Conservation (phyloP, 106 monocot genomes). For the Acorus gramineus region DNA sequence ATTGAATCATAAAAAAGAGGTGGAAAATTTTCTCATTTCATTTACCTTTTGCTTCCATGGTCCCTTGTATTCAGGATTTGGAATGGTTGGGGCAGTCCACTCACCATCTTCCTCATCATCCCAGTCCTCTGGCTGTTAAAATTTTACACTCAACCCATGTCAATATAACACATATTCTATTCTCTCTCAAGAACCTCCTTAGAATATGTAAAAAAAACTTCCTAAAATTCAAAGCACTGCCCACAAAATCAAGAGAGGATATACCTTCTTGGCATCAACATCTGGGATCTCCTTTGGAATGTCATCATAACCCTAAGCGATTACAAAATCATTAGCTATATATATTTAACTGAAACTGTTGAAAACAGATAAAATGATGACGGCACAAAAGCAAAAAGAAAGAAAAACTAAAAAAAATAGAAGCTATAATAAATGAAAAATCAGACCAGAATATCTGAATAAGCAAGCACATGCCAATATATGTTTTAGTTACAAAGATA, state of each 20-base stretch:
- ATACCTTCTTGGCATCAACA: slow-evolving; percentile 62
- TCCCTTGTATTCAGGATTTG: slow-evolving; percentile 73
- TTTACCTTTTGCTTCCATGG: slow-evolving; percentile 55
- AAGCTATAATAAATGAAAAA: background rate
- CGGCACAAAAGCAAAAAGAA: too few species aligned
- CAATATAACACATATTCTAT: too few species aligned
- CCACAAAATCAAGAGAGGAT: too few species aligned
- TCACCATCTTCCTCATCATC: slow-evolving; percentile 79
- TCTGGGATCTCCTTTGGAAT: slow-evolving; percentile 57
- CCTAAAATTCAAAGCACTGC: too few species aligned
- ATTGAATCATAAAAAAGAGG: background rate
- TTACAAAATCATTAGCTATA: background rate
- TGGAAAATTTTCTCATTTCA: background rate
- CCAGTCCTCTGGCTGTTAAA: slow-evolving; percentile 58
- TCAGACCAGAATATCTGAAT: background rate
- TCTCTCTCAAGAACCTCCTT: too few species aligned
- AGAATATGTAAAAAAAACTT: too few species aligned
- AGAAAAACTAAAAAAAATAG: too few species aligned
- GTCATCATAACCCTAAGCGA: slow-evolving; percentile 50
- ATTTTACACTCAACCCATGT: background rate
- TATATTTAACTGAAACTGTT: background rate
- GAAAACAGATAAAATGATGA: too few species aligned
- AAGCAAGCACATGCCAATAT: too few species aligned
- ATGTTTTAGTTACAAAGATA: too few species aligned
- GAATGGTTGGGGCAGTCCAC: slow-evolving; percentile 65